A percentile compares a stretch with the other conserved stretches of the same genome.
These are phyloP conservation scores for Agaricus blazei DNA, from an alignment of 768 basidiomycete genomes.

Conservation along the genomic window DNA sequence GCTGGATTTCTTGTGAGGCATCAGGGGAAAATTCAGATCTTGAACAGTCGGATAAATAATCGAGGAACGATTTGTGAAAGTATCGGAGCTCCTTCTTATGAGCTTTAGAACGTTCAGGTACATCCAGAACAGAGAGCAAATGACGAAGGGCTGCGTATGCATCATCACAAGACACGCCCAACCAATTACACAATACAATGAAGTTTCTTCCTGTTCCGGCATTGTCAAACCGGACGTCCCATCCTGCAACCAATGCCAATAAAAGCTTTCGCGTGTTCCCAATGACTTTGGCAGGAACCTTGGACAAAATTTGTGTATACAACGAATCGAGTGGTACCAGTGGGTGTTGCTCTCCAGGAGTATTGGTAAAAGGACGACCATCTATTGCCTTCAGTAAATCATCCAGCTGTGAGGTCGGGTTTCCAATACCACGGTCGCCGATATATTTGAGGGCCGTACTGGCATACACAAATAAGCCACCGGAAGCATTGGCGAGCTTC, in stretches of 20 bases:
- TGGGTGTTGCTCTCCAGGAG: background rate
- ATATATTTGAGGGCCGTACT: background rate
- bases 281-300: background rate
- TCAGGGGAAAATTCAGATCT: background rate
- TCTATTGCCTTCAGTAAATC: constrained; percentile 1
- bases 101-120: background rate
- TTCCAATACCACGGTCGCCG: background rate
- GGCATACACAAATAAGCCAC: constrained; percentile 1
- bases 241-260: background rate
- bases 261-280: background rate
- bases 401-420: background rate
- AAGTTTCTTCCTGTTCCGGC: no score
- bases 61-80: background rate
- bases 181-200: background rate
- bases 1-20: background rate
- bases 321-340: constrained; percentile 7
- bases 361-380: background rate
- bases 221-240: background rate
- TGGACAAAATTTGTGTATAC: constrained; percentile 1
- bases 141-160: background rate
- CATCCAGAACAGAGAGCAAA: background rate
- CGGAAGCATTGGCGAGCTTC: background rate
- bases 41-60: background rate
- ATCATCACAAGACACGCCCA: background rate
- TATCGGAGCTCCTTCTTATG: no score